Evolutionary conservation across 2,329 filamentous ascomycete genomes (phyloP).

Genomic region (Penicillium sp.): DNA sequence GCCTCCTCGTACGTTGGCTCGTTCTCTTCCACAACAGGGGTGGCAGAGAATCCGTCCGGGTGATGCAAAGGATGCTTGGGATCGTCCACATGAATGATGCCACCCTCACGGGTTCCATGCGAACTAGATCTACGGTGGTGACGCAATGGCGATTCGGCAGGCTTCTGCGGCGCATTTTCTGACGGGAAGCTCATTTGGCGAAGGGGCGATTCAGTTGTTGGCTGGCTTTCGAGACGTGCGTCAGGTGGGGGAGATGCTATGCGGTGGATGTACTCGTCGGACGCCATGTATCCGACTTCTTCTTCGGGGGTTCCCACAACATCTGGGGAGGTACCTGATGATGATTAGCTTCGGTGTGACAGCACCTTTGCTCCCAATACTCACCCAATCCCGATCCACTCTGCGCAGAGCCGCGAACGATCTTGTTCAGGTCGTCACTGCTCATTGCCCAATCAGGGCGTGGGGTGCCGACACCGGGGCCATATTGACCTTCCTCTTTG

Average conservation of each 20-base stretch:
- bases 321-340: slow-evolving; percentile 63
- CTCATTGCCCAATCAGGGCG: slow-evolving; percentile 80
- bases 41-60: slow-evolving; percentile 52
- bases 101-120: slow-evolving; percentile 20
- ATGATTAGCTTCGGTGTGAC: slow-evolving; percentile 14
- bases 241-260: slow-evolving; percentile 65
- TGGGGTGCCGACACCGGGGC: slow-evolving; percentile 58
- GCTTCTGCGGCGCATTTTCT: slow-evolving; percentile 44
- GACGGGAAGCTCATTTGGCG: slow-evolving; percentile 53
- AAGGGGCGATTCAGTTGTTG: slow-evolving; percentile 53
- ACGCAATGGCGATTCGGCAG: slow-evolving; percentile 9
- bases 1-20: slow-evolving; percentile 48
- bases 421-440: slow-evolving; percentile 85
- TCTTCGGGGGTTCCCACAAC: slow-evolving; percentile 79
- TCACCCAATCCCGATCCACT: slow-evolving; percentile 56
- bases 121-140: slow-evolving; percentile 15
- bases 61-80: slow-evolving; percentile 49
- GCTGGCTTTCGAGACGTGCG: slow-evolving; percentile 46
- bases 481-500: slow-evolving; percentile 72
- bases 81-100: slow-evolving; percentile 77
- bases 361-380: slow-evolving; percentile 21
- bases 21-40: slow-evolving; percentile 54
- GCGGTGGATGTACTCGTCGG: slow-evolving; percentile 78
- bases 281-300: slow-evolving; percentile 84
- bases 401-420: slow-evolving; percentile 71